These are phyloP conservation scores for Arthrinium puccinioides DNA, from an alignment of 2,329 filamentous ascomycete genomes.

Conservation along the genomic window DNA sequence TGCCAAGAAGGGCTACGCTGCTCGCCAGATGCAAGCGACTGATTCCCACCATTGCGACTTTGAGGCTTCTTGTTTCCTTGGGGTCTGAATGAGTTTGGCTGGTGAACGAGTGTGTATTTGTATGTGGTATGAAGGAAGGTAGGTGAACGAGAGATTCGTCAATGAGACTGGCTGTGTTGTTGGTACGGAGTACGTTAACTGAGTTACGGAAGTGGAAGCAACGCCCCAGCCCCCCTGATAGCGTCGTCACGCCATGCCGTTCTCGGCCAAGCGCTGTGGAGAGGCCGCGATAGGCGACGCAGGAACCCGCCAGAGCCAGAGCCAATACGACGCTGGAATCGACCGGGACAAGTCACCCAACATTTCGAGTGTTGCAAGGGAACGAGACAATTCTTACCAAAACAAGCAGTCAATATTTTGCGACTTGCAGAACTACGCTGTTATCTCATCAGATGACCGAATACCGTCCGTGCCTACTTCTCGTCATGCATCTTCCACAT, in stretches of 20 bases:
- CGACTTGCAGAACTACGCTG: too few relatives aligned
- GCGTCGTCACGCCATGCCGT: not conserved
- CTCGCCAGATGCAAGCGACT: constrained; percentile 1
- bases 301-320: constrained; percentile 1
- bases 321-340: too few relatives aligned
- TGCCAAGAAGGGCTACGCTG: not conserved
- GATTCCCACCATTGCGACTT: constrained; percentile 2
- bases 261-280: not conserved
- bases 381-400: too few relatives aligned
- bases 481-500: too few relatives aligned
- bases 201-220: not conserved
- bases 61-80: too few relatives aligned
- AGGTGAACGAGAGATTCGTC: not conserved
- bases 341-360: too few relatives aligned
- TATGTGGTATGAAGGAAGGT: too few relatives aligned
- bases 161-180: not conserved
- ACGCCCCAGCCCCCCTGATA: constrained; percentile 1
- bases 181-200: not conserved
- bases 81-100: too few relatives aligned
- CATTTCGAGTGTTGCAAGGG: too few relatives aligned
- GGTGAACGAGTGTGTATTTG: not conserved
- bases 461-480: too few relatives aligned
- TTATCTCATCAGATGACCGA: too few relatives aligned
- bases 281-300: not conserved
- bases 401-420: too few relatives aligned